Evolutionary conservation across 305 asterid species (phyloP).

Genomic region (Fraxinus velutina): DNA sequence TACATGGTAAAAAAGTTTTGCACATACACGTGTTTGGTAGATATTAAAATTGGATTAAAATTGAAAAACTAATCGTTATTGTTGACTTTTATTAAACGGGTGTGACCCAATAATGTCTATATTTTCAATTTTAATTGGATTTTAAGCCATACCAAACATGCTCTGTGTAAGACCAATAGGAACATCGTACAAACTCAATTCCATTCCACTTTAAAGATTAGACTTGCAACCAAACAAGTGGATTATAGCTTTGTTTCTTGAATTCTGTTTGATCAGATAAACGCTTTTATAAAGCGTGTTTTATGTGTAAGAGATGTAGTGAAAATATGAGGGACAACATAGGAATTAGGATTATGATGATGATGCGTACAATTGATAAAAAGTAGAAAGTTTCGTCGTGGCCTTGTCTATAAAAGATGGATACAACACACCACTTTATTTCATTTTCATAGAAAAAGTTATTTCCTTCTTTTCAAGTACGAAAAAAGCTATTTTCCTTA

Average conservation of each 20-base stretch:
- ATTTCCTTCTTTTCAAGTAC: not conserved
- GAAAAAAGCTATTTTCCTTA: conserved; percentile 6
- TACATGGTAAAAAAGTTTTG: no score
- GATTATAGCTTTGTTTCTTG: not conserved
- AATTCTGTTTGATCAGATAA: not conserved
- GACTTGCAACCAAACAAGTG: not conserved
- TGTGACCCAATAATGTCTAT: no score
- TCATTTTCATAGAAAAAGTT: conserved; percentile 26
- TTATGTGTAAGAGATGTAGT: not conserved
- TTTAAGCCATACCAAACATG: no score
- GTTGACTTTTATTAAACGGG: no score
- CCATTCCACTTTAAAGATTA: not conserved
- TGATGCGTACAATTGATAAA: not conserved
- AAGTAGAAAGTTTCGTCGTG: not conserved
- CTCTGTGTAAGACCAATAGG: not conserved
- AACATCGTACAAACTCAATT: not conserved
- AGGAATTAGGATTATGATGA: not conserved
- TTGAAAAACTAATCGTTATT: no score
- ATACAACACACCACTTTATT: conserved; percentile 26
- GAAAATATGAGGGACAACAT: not conserved
- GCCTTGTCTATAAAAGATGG: conserved; percentile 16
- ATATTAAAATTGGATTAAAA: no score
- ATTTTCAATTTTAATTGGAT: no score
- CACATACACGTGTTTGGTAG: no score
- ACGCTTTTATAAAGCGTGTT: not conserved